Evolutionary conservation across 139 green algal genomes (phyloP).

Genomic region (Chlamydomonas sp.): DNA sequence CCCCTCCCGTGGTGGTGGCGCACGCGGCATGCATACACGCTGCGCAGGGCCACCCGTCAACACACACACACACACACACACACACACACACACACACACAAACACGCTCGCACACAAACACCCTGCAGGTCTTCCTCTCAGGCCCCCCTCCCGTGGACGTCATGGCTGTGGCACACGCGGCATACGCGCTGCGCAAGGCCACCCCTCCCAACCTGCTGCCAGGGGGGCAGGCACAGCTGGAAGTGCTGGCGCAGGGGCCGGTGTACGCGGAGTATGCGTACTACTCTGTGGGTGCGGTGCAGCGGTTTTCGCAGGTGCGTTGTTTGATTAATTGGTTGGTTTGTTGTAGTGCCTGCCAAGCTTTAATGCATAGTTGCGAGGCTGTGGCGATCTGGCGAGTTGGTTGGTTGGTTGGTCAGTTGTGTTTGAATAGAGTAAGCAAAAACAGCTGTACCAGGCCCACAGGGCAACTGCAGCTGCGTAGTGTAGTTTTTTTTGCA

Average conservation of each 20-base stretch:
- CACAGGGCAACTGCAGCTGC: too few relatives aligned
- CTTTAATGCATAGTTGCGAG: neutral
- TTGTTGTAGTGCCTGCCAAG: neutral
- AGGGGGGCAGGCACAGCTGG: neutral
- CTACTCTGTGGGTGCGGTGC: conserved; percentile 29
- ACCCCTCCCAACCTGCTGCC: neutral
- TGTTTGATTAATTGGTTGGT: neutral
- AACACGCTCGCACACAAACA: too few relatives aligned
- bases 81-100: too few relatives aligned
- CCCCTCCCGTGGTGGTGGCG: too few relatives aligned
- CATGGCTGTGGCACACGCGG: neutral
- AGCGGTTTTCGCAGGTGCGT: conserved; percentile 34
- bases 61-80: too few relatives aligned
- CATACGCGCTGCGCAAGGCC: conserved; percentile 15
- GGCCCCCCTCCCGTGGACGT: conserved; percentile 34
- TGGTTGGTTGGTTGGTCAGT: too few relatives aligned
- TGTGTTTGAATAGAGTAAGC: too few relatives aligned
- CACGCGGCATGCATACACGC: too few relatives aligned
- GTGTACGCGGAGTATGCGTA: conserved; percentile 41
- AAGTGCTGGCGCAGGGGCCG: conserved; percentile 25
- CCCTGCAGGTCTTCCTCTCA: conserved; percentile 27
- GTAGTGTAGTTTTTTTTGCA: conserved; percentile 42
- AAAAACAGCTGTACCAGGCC: too few relatives aligned
- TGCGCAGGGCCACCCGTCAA: too few relatives aligned
- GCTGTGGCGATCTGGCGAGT: too few relatives aligned